Evolutionary conservation across 371 early-diverging fungal genomes (phyloP).

Genomic region (Rhizomucor miehei): DNA sequence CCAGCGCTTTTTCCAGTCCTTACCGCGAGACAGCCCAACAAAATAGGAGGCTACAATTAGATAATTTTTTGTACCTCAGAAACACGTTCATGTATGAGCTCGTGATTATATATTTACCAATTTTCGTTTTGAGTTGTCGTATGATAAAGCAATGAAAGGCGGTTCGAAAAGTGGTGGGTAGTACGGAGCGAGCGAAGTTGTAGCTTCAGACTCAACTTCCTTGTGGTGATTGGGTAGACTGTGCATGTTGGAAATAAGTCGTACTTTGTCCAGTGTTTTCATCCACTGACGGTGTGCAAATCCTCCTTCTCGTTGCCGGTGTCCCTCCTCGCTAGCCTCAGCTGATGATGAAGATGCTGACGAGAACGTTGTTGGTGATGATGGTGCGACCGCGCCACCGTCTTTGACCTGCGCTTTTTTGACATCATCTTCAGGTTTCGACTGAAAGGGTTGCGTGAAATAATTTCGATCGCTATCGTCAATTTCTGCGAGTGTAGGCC

Average conservation of each 20-base stretch:
- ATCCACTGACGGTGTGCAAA: conserved; percentile 35
- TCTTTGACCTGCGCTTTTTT: neutral
- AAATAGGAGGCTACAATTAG: conserved; percentile 37
- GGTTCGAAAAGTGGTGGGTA: conserved; percentile 43
- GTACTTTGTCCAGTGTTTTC: conserved; percentile 43
- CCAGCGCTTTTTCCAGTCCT: conserved; percentile 1
- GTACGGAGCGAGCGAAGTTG: conserved; percentile 28
- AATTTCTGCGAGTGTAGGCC: neutral
- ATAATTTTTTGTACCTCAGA: neutral
- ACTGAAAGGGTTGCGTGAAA: neutral
- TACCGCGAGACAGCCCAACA: conserved; percentile 39
- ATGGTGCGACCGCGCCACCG: neutral
- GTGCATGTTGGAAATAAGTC: conserved; percentile 37
- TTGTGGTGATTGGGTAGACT: conserved; percentile 12
- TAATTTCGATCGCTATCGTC: neutral
- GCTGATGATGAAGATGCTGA: neutral
- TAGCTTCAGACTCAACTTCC: neutral
- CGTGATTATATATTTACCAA: conserved; percentile 21
- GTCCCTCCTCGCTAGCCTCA: neutral
- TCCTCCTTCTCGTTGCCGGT: neutral
- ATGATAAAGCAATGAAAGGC: conserved; percentile 33
- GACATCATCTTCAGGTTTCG: neutral
- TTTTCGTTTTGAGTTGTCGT: conserved; percentile 33
- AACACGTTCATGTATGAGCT: neutral
- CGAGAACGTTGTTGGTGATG: neutral